Evolutionary conservation across 768 basidiomycete species (phyloP).

Genomic region (Mycena epipterygia): DNA sequence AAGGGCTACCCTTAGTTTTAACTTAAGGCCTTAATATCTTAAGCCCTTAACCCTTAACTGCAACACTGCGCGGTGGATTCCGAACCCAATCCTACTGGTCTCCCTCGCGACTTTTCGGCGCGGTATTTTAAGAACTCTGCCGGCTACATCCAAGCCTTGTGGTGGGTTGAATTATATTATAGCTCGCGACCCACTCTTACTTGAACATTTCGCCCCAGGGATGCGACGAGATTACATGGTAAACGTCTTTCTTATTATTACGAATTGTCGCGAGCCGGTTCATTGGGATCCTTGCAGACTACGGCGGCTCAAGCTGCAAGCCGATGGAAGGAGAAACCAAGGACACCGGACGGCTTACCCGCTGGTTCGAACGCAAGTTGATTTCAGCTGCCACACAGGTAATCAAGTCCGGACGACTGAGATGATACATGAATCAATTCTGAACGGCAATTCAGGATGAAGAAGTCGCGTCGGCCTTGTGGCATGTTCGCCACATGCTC

Average conservation of each 20-base stretch:
- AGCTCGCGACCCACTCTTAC: neutral
- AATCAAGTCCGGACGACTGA: too few species aligned
- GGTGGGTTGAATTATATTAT: slow-evolving; percentile 10
- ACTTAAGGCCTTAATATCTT: too few species aligned
- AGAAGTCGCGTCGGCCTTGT: neutral
- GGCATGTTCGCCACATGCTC: too few species aligned
- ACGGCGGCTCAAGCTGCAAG: too few species aligned
- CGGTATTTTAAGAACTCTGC: slow-evolving; percentile 17
- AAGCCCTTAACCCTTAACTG: too few species aligned
- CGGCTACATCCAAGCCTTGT: slow-evolving; percentile 7
- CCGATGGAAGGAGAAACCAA: too few species aligned
- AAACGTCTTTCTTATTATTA: too few species aligned
- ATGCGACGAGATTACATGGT: slow-evolving; percentile 30
- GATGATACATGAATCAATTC: neutral
- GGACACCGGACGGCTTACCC: neutral
- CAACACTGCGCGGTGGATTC: too few species aligned
- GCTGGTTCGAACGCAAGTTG: neutral
- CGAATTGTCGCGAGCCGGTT: too few species aligned
- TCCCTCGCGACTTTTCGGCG: slow-evolving; percentile 6
- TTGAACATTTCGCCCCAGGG: neutral
- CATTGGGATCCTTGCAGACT: too few species aligned
- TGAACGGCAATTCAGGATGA: neutral
- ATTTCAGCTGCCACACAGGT: neutral
- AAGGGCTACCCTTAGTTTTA: too few species aligned
- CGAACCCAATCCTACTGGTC: neutral